Conservation (phyloP, 371 early-diverging fungal species). For the Mortierella sp. region DNA sequence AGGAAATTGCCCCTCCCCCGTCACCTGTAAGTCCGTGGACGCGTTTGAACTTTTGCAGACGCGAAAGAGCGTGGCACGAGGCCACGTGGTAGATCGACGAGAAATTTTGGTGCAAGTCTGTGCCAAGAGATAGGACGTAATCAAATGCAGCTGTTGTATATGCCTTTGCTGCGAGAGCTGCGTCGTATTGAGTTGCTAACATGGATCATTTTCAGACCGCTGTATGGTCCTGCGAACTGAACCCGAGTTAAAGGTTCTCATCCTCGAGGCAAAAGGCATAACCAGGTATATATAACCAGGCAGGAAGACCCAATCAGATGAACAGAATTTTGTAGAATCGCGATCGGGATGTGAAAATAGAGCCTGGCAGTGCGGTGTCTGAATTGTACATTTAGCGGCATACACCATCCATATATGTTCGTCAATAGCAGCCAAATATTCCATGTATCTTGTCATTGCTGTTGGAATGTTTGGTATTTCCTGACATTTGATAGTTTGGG, state of each 20-base stretch:
- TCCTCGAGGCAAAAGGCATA: neutral
- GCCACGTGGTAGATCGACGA: slow-evolving; percentile 6
- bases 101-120: slow-evolving; percentile 9
- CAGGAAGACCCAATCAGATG: slow-evolving; percentile 7
- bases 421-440: slow-evolving; percentile 8
- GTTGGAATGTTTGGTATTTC: neutral
- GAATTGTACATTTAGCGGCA: neutral
- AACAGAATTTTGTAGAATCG: neutral
- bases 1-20: slow-evolving; percentile 9
- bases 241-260: slow-evolving; percentile 11
- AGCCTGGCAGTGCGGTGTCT: slow-evolving; percentile 9
- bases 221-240: neutral
- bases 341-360: slow-evolving; percentile 5
- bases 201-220: slow-evolving; percentile 3
- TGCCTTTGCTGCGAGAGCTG: neutral
- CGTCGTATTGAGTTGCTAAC: neutral
- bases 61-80: slow-evolving; percentile 5
- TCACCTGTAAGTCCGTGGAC: slow-evolving; percentile 14
- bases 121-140: slow-evolving; percentile 3
- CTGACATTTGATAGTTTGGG: neutral
- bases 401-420: slow-evolving; percentile 8
- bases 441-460: slow-evolving; percentile 10
- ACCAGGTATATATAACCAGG: slow-evolving; percentile 9
- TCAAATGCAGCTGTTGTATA: slow-evolving; percentile 13
- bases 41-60: slow-evolving; percentile 8